Conservation (phyloP, 1,284 basidiomycete species). For the Tilletia indica region DNA sequence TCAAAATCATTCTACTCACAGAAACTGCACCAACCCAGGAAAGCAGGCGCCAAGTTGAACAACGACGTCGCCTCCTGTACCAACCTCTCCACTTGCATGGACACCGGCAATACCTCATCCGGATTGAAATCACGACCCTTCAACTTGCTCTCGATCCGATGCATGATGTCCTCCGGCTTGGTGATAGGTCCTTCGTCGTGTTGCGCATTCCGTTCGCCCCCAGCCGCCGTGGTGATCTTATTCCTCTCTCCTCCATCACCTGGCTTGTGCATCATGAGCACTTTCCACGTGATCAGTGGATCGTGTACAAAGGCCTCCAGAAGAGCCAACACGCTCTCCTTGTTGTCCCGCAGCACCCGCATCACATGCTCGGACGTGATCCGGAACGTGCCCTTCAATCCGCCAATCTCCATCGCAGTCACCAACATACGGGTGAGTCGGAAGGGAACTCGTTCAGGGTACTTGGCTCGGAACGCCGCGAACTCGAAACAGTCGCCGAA, state of each 20-base stretch:
- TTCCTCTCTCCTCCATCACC: slow-evolving; percentile 39
- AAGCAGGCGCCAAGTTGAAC: slow-evolving; percentile 52
- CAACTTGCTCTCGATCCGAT: slow-evolving; percentile 53
- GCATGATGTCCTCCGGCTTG: slow-evolving; percentile 50
- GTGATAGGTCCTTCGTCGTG: slow-evolving; percentile 41
- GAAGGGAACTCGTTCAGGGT: slow-evolving; percentile 98
- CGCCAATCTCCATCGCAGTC: slow-evolving; percentile 95
- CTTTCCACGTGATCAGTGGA: slow-evolving; percentile 64
- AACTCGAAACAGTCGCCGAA: slow-evolving; percentile 65
- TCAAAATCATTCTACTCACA: no score
- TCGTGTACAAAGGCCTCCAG: slow-evolving; percentile 76
- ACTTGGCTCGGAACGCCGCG: slow-evolving; percentile 74
- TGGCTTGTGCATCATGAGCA: slow-evolving; percentile 38
- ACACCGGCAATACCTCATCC: slow-evolving; percentile 34
- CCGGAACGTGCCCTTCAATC: slow-evolving; percentile 95
- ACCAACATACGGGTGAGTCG: slow-evolving; percentile 96
- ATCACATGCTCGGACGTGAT: slow-evolving; percentile 96
- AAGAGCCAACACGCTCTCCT: slow-evolving; percentile 95
- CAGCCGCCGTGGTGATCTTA: slow-evolving; percentile 18
- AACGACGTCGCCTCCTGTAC: slow-evolving; percentile 47
- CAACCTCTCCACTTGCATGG: slow-evolving; percentile 48
- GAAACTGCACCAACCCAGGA: slow-evolving; percentile 52
- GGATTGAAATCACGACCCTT: slow-evolving; percentile 52
- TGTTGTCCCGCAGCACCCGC: slow-evolving; percentile 92
- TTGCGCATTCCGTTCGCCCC: slow-evolving; percentile 36